Conservation (phyloP, 1,284 basidiomycete species). For the Cronartium quercuum region DNA sequence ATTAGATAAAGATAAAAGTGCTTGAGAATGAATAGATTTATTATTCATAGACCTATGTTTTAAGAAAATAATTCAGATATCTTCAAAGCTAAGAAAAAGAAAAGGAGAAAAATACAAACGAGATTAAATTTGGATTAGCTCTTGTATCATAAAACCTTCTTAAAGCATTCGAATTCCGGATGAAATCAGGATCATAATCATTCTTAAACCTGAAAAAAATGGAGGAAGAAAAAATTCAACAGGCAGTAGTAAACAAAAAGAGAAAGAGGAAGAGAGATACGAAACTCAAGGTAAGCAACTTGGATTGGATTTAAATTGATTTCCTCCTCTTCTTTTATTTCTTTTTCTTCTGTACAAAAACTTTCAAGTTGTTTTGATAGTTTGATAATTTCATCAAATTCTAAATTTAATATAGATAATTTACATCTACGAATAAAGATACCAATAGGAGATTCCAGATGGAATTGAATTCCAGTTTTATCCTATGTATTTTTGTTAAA, state of each 20-base stretch:
- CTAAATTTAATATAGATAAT: slow-evolving; percentile 11
- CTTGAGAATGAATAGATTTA: slow-evolving; percentile 30
- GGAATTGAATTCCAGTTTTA: background rate
- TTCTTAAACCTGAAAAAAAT: slow-evolving; percentile 25
- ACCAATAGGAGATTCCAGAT: slow-evolving; percentile 32
- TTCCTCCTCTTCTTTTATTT: too few species aligned
- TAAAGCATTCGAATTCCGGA: slow-evolving; percentile 11
- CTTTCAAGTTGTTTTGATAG: slow-evolving; percentile 10
- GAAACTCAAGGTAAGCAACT: background rate
- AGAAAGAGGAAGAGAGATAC: background rate
- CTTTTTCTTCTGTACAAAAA: slow-evolving; percentile 3
- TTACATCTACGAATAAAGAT: slow-evolving; percentile 23
- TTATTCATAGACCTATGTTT: slow-evolving; percentile 2
- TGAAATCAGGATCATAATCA: slow-evolving; percentile 30
- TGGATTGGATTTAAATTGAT: background rate
- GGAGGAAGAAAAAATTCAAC: background rate
- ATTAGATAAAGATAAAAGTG: slow-evolving; percentile 27
- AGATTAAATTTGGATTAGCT: background rate
- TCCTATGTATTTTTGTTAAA: too few species aligned
- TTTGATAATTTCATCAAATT: slow-evolving; percentile 30
- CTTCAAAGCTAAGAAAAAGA: background rate
- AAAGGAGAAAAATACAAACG: background rate
- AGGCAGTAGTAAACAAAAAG: background rate
- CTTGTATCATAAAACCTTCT: slow-evolving; percentile 30
- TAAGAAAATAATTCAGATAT: background rate